Percentiles rank a stretch among this genome's conserved stretches.
Conservation (phyloP, 2,329 filamentous ascomycete genomes). For the Exophiala dermatitidis region DNA sequence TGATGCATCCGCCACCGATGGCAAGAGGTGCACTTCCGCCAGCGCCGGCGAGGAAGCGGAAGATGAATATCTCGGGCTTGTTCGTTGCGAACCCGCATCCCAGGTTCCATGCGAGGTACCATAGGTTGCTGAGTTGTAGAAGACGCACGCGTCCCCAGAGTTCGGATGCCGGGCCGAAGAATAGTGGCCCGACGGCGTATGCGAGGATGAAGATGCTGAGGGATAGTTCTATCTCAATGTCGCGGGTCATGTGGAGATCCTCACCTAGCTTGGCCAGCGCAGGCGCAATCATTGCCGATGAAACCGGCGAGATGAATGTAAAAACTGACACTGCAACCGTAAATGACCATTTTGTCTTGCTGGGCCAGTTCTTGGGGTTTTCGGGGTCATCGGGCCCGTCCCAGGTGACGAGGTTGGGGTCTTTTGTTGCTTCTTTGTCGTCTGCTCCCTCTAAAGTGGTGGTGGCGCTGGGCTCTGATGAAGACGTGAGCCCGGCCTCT, state of each 20-base stretch:
- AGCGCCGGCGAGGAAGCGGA: slow-evolving; percentile 53
- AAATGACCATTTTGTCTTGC: slow-evolving; percentile 50
- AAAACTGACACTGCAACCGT: slow-evolving; percentile 51
- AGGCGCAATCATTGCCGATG: slow-evolving; percentile 54
- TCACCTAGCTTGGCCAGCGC: slow-evolving; percentile 46
- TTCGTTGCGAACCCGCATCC: slow-evolving; percentile 51
- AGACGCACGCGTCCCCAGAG: slow-evolving; percentile 50
- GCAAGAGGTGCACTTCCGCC: slow-evolving; percentile 53
- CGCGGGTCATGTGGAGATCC: slow-evolving; percentile 47
- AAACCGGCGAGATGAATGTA: slow-evolving; percentile 57
- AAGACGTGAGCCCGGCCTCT: not conserved
- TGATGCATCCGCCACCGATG: slow-evolving; percentile 45
- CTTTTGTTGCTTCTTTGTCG: not conserved
- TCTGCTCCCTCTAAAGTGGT: too few relatives aligned
- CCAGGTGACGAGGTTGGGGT: slow-evolving; percentile 36
- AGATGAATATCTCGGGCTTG: slow-evolving; percentile 49
- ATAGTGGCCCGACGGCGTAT: slow-evolving; percentile 47
- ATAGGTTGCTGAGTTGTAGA: slow-evolving; percentile 49
- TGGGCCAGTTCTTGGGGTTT: slow-evolving; percentile 50
- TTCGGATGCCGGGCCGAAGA: slow-evolving; percentile 49
- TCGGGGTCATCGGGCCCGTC: slow-evolving; percentile 46
- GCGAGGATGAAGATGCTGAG: slow-evolving; percentile 52
- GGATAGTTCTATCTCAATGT: slow-evolving; percentile 41
- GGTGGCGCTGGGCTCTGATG: not conserved
- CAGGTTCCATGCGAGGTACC: slow-evolving; percentile 53